Percentiles rank a stretch among this genome's conserved stretches.
phyloP scores from a whole-genome alignment of 2,329 filamentous ascomycete genomes.

The Ophiostoma pallidulum region DNA sequence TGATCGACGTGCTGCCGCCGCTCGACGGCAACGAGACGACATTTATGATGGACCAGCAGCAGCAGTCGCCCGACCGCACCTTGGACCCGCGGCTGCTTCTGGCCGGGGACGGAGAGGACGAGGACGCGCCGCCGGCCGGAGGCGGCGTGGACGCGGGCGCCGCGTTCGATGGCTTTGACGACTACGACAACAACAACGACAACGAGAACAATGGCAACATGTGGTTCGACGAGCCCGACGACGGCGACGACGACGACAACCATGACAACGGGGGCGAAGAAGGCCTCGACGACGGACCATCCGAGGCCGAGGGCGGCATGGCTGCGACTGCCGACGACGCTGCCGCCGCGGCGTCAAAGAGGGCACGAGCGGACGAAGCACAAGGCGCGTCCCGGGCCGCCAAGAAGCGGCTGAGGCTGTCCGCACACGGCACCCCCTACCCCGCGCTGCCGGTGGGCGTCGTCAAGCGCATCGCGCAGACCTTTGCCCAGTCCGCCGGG shows the following conservation, averaged over 20 bases:
- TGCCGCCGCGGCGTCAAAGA: background rate
- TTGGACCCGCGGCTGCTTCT: background rate
- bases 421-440: constrained; percentile 64
- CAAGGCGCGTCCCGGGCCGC: background rate
- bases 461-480: constrained; percentile 64
- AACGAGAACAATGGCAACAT: constrained; percentile 6
- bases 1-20: constrained; percentile 40
- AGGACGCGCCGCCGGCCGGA: background rate
- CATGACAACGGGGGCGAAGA: constrained; percentile 7
- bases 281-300: background rate
- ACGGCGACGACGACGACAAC: background rate
- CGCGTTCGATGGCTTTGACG: constrained; percentile 4
- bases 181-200: background rate
- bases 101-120: constrained; percentile 5
- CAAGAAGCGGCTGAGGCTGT: constrained; percentile 47
- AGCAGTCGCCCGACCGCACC: constrained; percentile 12
- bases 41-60: constrained; percentile 24
- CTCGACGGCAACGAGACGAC: constrained; percentile 41
- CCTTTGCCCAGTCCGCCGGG: constrained; percentile 58
- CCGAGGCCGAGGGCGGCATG: background rate
- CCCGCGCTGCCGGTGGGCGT: constrained; percentile 63
- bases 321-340: background rate
- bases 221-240: constrained; percentile 9
- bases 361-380: background rate
- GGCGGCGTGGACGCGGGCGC: background rate